Conservation (phyloP, 192 early-diverging fungal genomes). For the Coemansia sp. region DNA sequence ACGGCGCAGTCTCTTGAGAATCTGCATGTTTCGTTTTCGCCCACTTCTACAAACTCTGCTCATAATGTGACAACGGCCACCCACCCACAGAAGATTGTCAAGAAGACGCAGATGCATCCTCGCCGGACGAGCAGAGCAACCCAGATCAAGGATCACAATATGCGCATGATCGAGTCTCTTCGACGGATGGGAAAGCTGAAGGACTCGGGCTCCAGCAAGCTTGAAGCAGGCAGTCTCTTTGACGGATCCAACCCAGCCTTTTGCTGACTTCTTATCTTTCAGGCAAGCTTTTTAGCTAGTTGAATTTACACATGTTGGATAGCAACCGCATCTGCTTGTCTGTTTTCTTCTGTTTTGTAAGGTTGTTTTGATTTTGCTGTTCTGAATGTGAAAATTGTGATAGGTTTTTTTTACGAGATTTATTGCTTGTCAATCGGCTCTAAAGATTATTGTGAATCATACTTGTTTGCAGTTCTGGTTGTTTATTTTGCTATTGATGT, state of each 20-base stretch:
- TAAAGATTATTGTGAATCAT: no score
- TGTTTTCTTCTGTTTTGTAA: no score
- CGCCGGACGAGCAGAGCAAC: slow-evolving; percentile 20
- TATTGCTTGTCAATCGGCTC: no score
- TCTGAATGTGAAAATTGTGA: no score
- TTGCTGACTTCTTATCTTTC: not conserved
- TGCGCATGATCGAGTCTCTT: slow-evolving; percentile 52
- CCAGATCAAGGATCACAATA: slow-evolving; percentile 24
- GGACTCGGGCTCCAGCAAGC: not conserved
- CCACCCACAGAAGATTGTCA: slow-evolving; percentile 41
- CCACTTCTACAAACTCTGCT: slow-evolving; percentile 15
- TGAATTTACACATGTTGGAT: not conserved
- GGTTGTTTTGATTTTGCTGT: no score
- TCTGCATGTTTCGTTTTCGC: slow-evolving; percentile 26
- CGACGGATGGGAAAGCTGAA: slow-evolving; percentile 52
- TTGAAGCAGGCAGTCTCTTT: not conserved
- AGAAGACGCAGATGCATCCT: slow-evolving; percentile 33
- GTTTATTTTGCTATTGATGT: no score
- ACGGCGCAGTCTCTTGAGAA: slow-evolving; percentile 1
- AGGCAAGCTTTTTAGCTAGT: not conserved
- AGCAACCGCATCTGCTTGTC: no score
- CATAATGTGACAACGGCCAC: slow-evolving; percentile 19
- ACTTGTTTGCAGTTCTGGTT: no score
- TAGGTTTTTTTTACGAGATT: no score
- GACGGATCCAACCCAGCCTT: not conserved